Conservation (phyloP, 768 basidiomycete species). For the Tricholoma hemisulphureum region DNA sequence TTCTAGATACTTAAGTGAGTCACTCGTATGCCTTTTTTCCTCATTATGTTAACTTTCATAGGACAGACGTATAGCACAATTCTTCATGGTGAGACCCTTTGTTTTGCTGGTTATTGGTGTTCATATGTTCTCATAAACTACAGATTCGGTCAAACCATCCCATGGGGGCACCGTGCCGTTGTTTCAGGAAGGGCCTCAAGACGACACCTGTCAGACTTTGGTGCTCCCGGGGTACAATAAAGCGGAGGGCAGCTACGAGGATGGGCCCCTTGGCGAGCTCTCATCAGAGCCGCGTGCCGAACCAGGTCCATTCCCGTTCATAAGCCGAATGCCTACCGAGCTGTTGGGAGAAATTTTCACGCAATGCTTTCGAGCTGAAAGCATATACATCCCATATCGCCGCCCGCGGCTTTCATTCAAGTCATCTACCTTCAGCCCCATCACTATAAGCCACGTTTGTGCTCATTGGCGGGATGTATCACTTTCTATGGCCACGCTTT, state of each 20-base stretch:
- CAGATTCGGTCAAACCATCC: background rate
- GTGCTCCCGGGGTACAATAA: background rate
- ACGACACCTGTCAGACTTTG: background rate
- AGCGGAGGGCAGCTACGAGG: background rate
- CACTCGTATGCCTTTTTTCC: background rate
- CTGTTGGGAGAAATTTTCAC: background rate
- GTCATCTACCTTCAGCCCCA: background rate
- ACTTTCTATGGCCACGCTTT: background rate
- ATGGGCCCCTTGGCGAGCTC: background rate
- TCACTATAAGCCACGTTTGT: background rate
- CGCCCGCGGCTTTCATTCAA: background rate
- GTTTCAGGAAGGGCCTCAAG: background rate
- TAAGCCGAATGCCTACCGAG: background rate
- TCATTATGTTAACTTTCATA: background rate
- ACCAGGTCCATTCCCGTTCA: background rate
- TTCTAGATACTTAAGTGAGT: background rate
- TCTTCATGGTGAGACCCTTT: background rate
- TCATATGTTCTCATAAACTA: background rate
- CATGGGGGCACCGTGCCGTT: background rate
- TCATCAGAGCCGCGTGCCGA: background rate
- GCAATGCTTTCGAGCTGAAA: background rate
- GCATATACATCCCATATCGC: background rate
- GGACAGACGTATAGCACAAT: background rate
- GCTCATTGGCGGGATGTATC: background rate
- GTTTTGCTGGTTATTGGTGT: background rate